Conservation (phyloP, 2,329 filamentous ascomycete species). For the Epichloe typhina region DNA sequence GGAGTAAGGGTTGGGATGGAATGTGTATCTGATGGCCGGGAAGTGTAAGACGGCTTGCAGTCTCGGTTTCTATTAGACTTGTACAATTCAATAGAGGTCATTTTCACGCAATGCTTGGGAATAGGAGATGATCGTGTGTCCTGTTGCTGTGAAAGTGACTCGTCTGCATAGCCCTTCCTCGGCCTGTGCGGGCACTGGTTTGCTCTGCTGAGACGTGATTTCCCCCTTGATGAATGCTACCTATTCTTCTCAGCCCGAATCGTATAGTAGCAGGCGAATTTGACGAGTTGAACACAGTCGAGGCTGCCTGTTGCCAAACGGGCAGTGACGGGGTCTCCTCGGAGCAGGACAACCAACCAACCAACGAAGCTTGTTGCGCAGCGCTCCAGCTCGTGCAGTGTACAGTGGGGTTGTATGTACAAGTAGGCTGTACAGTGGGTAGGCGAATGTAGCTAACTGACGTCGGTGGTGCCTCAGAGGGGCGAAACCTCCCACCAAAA, state of each 20-base stretch:
- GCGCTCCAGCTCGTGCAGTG: background rate
- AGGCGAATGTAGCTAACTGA: background rate
- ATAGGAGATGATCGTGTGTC: background rate
- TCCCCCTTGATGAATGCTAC: background rate
- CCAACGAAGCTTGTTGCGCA: background rate
- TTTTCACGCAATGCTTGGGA: background rate
- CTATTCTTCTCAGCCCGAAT: background rate
- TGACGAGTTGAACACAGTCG: background rate
- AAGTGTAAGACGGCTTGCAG: slow-evolving; percentile 9
- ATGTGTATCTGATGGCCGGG: background rate
- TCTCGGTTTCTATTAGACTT: slow-evolving; percentile 16
- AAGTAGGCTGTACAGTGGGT: too few relatives aligned
- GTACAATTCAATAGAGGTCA: slow-evolving; percentile 21
- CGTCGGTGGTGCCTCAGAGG: slow-evolving; percentile 2
- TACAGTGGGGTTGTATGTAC: too few relatives aligned
- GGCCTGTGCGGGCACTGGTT: background rate
- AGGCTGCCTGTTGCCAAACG: background rate
- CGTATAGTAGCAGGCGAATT: background rate
- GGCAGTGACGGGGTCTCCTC: slow-evolving; percentile 2
- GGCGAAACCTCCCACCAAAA: background rate
- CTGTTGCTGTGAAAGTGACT: background rate
- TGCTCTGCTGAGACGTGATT: background rate
- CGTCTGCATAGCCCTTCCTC: background rate
- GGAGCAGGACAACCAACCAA: slow-evolving; percentile 5
- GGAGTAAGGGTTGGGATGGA: slow-evolving; percentile 16